Evolutionary conservation across 1,284 basidiomycete species (phyloP).

Genomic region (Kalmanozyma brasiliensis): DNA sequence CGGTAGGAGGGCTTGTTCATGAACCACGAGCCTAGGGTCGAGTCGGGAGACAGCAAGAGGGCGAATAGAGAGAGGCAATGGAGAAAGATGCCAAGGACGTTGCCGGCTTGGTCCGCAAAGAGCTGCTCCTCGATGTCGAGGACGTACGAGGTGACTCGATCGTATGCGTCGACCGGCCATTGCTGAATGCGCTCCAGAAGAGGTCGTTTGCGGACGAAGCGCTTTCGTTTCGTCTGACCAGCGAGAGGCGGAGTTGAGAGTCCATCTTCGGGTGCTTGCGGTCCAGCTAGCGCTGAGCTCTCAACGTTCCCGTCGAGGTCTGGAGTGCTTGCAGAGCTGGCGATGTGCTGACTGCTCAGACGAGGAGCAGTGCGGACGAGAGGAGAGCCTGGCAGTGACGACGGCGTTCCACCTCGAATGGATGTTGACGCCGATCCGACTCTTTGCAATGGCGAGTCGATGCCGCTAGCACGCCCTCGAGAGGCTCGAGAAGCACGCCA

Average conservation of each 20-base stretch:
- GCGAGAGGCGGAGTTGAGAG: neutral
- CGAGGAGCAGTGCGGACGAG: constrained; percentile 15
- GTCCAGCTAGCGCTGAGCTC: neutral
- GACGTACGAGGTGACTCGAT: constrained; percentile 21
- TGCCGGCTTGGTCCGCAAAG: constrained; percentile 43
- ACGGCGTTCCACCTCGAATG: constrained; percentile 17
- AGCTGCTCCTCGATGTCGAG: constrained; percentile 44
- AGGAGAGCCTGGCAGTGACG: constrained; percentile 20
- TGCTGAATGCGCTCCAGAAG: constrained; percentile 36
- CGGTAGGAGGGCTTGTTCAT: constrained; percentile 44
- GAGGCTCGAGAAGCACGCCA: constrained; percentile 46
- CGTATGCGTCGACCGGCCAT: constrained; percentile 39
- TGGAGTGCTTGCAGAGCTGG: constrained; percentile 8
- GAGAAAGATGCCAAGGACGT: constrained; percentile 35
- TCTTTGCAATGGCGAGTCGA: constrained; percentile 30
- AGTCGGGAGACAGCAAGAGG: constrained; percentile 43
- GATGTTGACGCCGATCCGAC: constrained; percentile 16
- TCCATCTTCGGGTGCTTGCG: constrained; percentile 2
- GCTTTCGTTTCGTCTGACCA: constrained; percentile 12
- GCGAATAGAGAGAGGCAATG: constrained; percentile 39
- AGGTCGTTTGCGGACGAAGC: constrained; percentile 33
- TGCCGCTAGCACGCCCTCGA: constrained; percentile 25
- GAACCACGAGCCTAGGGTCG: constrained; percentile 36
- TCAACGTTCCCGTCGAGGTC: neutral
- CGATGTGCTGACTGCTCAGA: constrained; percentile 4